Conservation (phyloP, 1,139 yeast genomes). For the Blastobotrys raffinosifermentans region DNA sequence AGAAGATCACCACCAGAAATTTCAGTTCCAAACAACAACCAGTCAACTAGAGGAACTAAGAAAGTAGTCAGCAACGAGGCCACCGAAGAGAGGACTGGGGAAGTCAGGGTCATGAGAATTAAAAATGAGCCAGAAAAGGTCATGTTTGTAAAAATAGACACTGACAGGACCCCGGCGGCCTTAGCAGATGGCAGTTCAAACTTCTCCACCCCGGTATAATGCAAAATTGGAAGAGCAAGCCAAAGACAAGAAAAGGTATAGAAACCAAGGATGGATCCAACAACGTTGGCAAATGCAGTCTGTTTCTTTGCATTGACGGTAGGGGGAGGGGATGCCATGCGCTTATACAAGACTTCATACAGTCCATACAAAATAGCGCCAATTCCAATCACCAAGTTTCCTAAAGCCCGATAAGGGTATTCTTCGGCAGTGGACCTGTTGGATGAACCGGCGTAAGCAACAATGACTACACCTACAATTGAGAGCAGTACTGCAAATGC, state of each 20-base stretch:
- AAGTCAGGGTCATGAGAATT: constrained; percentile 75
- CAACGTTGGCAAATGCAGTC: constrained; percentile 52
- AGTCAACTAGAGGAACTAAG: constrained; percentile 73
- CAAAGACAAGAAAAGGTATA: constrained; percentile 50
- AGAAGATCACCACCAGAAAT: constrained; percentile 32
- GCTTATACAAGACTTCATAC: constrained; percentile 79
- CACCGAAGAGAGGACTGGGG: constrained; percentile 81
- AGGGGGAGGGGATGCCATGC: constrained; percentile 69
- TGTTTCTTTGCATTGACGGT: constrained; percentile 48
- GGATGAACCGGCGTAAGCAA: constrained; percentile 61
- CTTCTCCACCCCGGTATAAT: constrained; percentile 51
- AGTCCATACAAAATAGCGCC: constrained; percentile 85
- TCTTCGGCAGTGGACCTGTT: constrained; percentile 19
- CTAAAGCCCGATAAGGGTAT: constrained; percentile 61
- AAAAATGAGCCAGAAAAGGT: constrained; percentile 68
- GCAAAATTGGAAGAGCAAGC: constrained; percentile 44
- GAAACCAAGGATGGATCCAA: constrained; percentile 54
- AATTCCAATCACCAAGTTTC: constrained; percentile 62
- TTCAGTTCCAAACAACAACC: constrained; percentile 57
- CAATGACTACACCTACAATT: constrained; percentile 66
- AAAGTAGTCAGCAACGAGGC: constrained; percentile 74
- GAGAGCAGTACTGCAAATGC: constrained; percentile 67
- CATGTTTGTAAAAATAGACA: constrained; percentile 54
- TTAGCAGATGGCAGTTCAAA: constrained; percentile 50
- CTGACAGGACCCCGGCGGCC: constrained; percentile 38